A percentile compares a stretch with the other conserved stretches of the same genome.
phyloP scores from a whole-genome alignment of 805 yeast genomes.

The Komagataella pseudopastoris region DNA sequence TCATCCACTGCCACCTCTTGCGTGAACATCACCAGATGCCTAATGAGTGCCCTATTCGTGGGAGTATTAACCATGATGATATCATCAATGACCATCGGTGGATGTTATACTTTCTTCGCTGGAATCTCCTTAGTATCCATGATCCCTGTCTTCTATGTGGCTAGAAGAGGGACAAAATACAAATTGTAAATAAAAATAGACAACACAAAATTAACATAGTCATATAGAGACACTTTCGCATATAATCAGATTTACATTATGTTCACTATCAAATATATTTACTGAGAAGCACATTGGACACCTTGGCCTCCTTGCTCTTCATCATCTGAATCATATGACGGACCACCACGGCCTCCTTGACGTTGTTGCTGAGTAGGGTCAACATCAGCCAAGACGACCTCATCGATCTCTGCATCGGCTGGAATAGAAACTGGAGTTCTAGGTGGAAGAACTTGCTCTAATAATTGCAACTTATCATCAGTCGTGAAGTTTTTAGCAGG shows the following conservation, averaged over 20 bases:
- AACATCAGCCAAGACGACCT: constrained; percentile 55
- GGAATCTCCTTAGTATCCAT: background rate
- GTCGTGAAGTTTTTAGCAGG: constrained; percentile 62
- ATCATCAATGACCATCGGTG: constrained; percentile 43
- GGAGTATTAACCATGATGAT: constrained; percentile 48
- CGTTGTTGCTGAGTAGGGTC: constrained; percentile 48
- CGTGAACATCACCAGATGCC: constrained; percentile 52
- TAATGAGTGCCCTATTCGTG: constrained; percentile 44
- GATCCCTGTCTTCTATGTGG: background rate
- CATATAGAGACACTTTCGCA: background rate
- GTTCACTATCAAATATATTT: constrained; percentile 10
- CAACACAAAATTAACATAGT: background rate
- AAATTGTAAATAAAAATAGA: background rate
- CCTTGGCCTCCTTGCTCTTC: constrained; percentile 50
- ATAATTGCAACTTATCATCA: constrained; percentile 59
- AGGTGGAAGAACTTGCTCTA: constrained; percentile 71
- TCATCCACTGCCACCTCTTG: constrained; percentile 58
- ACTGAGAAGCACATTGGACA: constrained; percentile 93
- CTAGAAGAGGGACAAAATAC: background rate
- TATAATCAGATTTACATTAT: background rate
- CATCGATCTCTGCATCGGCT: constrained; percentile 65
- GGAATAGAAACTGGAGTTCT: constrained; percentile 54
- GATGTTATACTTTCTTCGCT: constrained; percentile 41
- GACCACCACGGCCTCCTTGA: constrained; percentile 30
- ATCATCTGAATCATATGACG: constrained; percentile 39